Evolutionary conservation across 2,329 filamentous ascomycete species (phyloP).

Genomic region (Phialophora chinensis): DNA sequence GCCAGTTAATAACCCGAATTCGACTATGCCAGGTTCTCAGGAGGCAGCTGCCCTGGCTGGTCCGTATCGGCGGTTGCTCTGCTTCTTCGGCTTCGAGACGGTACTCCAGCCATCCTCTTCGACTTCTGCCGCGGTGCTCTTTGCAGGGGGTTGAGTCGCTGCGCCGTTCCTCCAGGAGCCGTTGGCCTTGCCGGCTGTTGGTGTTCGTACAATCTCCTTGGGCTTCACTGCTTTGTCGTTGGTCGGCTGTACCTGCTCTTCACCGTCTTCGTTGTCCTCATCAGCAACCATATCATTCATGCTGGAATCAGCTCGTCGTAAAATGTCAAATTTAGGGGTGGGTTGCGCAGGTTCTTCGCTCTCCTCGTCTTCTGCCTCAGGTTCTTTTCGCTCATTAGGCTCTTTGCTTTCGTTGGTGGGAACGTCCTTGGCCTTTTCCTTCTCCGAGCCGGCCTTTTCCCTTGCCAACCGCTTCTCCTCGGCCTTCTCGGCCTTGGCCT

Average conservation of each 20-base stretch:
- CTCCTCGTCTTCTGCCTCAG: conserved; percentile 30
- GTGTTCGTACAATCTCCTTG: conserved; percentile 59
- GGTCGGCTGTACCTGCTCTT: conserved; percentile 45
- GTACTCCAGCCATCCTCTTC: conserved; percentile 59
- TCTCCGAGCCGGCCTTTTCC: conserved; percentile 65
- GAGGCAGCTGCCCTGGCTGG: conserved; percentile 48
- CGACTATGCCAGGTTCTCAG: conserved; percentile 48
- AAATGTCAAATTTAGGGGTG: conserved; percentile 60
- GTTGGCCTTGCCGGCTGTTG: conserved; percentile 48
- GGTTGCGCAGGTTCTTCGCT: conserved; percentile 40
- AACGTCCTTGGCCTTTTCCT: conserved; percentile 45
- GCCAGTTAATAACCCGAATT: background rate
- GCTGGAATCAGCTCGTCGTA: conserved; percentile 57
- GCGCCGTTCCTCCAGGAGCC: conserved; percentile 49
- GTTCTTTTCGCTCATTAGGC: conserved; percentile 43
- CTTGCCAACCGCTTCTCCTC: conserved; percentile 70
- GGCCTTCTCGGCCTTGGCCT: conserved; percentile 73
- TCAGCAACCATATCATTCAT: conserved; percentile 58
- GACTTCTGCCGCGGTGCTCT: conserved; percentile 42
- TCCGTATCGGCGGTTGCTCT: conserved; percentile 51
- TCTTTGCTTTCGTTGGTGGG: conserved; percentile 43
- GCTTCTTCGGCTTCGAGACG: conserved; percentile 48
- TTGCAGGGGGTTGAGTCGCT: conserved; percentile 38
- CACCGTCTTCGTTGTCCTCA: conserved; percentile 52
- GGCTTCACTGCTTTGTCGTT: conserved; percentile 61